Conservation (phyloP, 331 rosid species). For the Acacia concinna region DNA sequence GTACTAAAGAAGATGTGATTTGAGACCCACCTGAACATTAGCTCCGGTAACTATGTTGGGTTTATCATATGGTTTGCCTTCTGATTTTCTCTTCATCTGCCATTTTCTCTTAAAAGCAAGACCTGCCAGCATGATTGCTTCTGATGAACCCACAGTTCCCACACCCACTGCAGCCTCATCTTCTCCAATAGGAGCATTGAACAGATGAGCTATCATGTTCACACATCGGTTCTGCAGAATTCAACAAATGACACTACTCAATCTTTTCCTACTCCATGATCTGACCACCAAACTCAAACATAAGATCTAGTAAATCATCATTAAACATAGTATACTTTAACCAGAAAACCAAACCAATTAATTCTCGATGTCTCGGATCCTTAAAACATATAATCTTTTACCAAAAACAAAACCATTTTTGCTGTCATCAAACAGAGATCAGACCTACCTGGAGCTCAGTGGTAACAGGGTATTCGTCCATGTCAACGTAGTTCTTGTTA, state of each 20-base stretch:
- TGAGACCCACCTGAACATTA: constrained; percentile 74
- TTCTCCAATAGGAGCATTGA: constrained; percentile 69
- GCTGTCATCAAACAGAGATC: neutral
- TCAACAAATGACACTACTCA: neutral
- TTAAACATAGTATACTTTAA: neutral
- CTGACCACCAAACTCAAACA: neutral
- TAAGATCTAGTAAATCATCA: constrained; percentile 10
- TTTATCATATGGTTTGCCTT: constrained; percentile 71
- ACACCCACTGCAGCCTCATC: constrained; percentile 74
- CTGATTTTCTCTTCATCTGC: constrained; percentile 68
- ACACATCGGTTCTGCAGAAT: constrained; percentile 83
- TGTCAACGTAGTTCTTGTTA: constrained; percentile 90
- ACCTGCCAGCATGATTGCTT: constrained; percentile 94
- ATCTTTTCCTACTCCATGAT: too few species aligned
- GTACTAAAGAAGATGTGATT: neutral
- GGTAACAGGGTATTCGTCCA: constrained; percentile 96
- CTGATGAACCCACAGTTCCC: constrained; percentile 91
- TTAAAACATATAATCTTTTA: too few species aligned
- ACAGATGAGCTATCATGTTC: constrained; percentile 77
- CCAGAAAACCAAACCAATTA: neutral
- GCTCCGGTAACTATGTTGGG: constrained; percentile 96
- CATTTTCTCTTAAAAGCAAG: constrained; percentile 86
- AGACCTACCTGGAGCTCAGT: constrained; percentile 76
- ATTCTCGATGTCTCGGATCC: neutral
- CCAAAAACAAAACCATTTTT: neutral